phyloP scores from a whole-genome alignment of 1,284 basidiomycete genomes.

The Ceratobasidium sp. region DNA sequence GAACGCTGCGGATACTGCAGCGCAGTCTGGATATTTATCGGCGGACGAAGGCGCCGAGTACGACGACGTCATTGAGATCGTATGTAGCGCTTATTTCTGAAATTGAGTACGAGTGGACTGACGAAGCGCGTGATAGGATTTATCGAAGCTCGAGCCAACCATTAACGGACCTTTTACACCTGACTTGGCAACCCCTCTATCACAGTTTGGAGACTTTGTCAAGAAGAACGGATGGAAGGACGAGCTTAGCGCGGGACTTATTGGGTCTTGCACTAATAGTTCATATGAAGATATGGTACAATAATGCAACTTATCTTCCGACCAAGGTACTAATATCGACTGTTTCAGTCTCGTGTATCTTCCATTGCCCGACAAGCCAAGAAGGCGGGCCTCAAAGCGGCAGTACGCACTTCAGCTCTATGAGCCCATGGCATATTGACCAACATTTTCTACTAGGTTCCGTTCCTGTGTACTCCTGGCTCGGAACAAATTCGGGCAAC shows the following conservation, averaged over 20 bases:
- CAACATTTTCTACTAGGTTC: constrained; percentile 66
- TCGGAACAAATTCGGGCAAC: constrained; percentile 98
- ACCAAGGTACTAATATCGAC: background rate
- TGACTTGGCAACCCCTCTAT: constrained; percentile 95
- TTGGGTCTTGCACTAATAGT: constrained; percentile 98
- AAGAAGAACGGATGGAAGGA: constrained; percentile 92
- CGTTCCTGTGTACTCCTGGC: constrained; percentile 97
- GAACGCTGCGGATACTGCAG: constrained; percentile 87
- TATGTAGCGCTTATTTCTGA: constrained; percentile 59
- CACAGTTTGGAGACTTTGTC: constrained; percentile 86
- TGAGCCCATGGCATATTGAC: background rate
- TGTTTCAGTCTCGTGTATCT: constrained; percentile 71
- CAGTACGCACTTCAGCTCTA: constrained; percentile 60
- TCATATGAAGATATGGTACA: constrained; percentile 92
- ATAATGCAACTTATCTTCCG: background rate
- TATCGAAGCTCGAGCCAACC: constrained; percentile 93
- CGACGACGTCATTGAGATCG: constrained; percentile 95
- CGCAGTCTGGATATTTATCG: constrained; percentile 78
- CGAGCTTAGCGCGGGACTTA: constrained; percentile 89
- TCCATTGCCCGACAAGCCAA: constrained; percentile 93
- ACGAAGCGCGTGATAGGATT: constrained; percentile 67
- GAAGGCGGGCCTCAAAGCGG: constrained; percentile 81
- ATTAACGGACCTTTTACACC: constrained; percentile 99
- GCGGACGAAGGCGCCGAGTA: constrained; percentile 95
- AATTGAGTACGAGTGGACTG: background rate